Conservation (phyloP, 345 rosid species). For the Melaleuca quinquenervia region DNA sequence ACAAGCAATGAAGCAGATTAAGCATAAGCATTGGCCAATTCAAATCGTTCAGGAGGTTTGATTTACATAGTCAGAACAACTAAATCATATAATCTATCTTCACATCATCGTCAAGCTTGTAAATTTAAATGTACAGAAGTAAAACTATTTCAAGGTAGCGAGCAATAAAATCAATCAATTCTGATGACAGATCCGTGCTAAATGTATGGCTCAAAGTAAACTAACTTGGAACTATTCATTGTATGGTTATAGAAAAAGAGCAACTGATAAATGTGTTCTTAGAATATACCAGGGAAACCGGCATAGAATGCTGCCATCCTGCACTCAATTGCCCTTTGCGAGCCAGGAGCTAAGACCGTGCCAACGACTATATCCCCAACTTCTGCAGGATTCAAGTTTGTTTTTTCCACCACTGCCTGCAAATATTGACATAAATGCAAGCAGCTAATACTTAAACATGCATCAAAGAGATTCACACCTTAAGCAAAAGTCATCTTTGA, state of each 20-base stretch:
- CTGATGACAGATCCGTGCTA: not conserved
- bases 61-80: not conserved
- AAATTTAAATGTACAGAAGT: not conserved
- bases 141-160: not conserved
- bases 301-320: constrained; percentile 92
- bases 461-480: not conserved
- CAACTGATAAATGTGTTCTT: not conserved
- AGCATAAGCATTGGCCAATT: not conserved
- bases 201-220: not conserved
- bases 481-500: not conserved
- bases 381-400: constrained; percentile 68
- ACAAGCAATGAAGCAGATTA: not conserved
- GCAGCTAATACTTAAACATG: not conserved
- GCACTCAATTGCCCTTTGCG: constrained; percentile 73
- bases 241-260: not conserved
- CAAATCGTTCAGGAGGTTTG: not conserved
- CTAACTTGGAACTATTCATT: not conserved
- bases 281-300: constrained; percentile 68
- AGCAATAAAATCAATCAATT: not conserved
- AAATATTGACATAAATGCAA: not conserved
- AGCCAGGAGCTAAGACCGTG: constrained; percentile 83
- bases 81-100: not conserved
- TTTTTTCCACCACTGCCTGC: constrained; percentile 68
- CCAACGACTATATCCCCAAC: constrained; percentile 94
- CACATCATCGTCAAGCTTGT: not conserved